These are phyloP conservation scores for Candida rishiriensis DNA, from an alignment of 805 yeast species.

Conservation along the genomic window DNA sequence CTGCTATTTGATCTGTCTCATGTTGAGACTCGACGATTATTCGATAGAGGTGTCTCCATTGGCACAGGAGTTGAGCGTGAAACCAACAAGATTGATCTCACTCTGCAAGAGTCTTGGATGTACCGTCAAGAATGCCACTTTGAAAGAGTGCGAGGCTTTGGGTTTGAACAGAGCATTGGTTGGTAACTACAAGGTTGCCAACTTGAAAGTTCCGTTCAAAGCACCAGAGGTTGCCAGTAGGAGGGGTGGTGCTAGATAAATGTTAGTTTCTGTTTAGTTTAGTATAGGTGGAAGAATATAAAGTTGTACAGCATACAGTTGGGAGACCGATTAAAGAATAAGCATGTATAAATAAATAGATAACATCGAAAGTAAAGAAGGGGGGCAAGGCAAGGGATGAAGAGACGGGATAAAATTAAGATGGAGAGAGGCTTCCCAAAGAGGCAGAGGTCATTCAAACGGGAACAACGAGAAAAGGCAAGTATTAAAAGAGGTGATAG, in stretches of 20 bases:
- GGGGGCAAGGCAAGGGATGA: not conserved
- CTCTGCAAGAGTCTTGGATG: constrained; percentile 84
- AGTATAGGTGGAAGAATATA: too few species aligned
- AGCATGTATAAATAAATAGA: not conserved
- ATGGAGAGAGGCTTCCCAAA: not conserved
- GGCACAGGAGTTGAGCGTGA: constrained; percentile 78
- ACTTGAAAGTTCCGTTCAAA: constrained; percentile 82
- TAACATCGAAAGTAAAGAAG: not conserved
- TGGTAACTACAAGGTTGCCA: constrained; percentile 70
- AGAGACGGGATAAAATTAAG: not conserved
- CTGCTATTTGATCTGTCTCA: constrained; percentile 68
- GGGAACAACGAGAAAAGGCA: not conserved
- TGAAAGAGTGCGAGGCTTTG: constrained; percentile 69
- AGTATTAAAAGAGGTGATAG: not conserved
- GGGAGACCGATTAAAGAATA: too few species aligned
- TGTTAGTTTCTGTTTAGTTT: not conserved
- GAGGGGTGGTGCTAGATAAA: constrained; percentile 12
- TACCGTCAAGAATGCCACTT: constrained; percentile 62
- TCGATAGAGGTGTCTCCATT: constrained; percentile 72
- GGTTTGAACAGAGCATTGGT: constrained; percentile 53
- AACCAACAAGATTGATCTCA: constrained; percentile 64
- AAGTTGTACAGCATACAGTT: too few species aligned
- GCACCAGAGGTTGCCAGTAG: constrained; percentile 77
- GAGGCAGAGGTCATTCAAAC: too few species aligned
- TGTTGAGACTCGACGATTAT: constrained; percentile 73